Percentiles rank a stretch among this genome's conserved stretches.
phyloP scores from a whole-genome alignment of 2,329 filamentous ascomycete genomes.

The Lecanicillium sp. region DNA sequence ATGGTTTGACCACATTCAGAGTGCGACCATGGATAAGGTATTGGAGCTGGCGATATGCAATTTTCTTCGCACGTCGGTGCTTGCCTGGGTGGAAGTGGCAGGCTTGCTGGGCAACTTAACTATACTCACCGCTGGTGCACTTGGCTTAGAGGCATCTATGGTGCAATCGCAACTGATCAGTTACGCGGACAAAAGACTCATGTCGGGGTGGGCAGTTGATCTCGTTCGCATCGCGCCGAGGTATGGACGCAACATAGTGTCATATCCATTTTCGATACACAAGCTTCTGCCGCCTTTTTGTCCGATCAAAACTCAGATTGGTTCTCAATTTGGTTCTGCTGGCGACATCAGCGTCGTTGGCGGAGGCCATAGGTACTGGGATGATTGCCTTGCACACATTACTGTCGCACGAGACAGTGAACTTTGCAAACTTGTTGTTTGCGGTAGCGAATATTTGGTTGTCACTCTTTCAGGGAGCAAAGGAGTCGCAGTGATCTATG shows the following conservation, averaged over 20 bases:
- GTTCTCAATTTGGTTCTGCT: neutral
- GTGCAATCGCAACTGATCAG: neutral
- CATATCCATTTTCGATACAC: conserved; percentile 1
- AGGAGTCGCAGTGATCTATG: neutral
- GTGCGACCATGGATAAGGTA: neutral
- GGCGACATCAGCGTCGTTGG: neutral
- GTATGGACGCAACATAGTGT: neutral
- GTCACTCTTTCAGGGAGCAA: neutral
- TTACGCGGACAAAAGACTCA: neutral
- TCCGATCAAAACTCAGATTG: conserved; percentile 1
- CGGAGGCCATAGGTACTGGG: neutral
- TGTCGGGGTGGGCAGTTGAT: conserved; percentile 2
- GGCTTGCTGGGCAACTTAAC: neutral
- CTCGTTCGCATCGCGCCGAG: neutral
- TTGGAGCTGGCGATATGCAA: neutral
- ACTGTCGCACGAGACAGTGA: neutral
- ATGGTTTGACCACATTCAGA: conserved; percentile 1
- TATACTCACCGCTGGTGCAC: neutral
- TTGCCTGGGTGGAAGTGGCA: neutral
- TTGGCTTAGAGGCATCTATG: neutral
- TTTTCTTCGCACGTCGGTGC: neutral
- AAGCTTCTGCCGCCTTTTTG: neutral
- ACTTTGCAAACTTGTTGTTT: neutral
- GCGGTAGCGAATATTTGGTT: neutral
- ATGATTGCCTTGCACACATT: conserved; percentile 2